Evolutionary conservation across 495 filamentous ascomycete genomes (phyloP).

Genomic region (Elaphomyces granulatus): DNA sequence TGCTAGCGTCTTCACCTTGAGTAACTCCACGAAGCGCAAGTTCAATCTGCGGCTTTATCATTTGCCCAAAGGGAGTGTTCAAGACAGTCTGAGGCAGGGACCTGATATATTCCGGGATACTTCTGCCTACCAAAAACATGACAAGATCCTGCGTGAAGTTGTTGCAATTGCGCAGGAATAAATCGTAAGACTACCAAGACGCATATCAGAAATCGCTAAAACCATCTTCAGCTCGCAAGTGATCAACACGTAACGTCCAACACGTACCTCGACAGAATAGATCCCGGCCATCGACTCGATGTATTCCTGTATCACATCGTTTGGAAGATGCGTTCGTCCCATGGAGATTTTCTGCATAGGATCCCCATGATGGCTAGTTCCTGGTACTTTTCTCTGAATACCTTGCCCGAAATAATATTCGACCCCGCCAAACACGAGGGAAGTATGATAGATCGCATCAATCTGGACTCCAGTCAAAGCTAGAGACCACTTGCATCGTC

Average conservation of each 20-base stretch:
- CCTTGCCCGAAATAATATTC: slow-evolving; percentile 66
- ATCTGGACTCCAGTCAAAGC: slow-evolving; percentile 52
- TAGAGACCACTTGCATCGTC: slow-evolving; percentile 35
- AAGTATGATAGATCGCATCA: slow-evolving; percentile 86
- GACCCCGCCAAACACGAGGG: slow-evolving; percentile 64
- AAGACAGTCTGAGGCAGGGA: slow-evolving; percentile 77
- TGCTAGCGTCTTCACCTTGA: slow-evolving; percentile 15
- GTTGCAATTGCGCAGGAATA: slow-evolving; percentile 91
- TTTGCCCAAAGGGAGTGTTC: slow-evolving; percentile 79
- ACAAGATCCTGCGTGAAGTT: slow-evolving; percentile 93
- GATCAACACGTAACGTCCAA: too few relatives aligned
- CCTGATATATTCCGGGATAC: slow-evolving; percentile 80
- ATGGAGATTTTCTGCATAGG: slow-evolving; percentile 65
- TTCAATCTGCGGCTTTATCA: slow-evolving; percentile 74
- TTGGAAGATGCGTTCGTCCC: slow-evolving; percentile 62
- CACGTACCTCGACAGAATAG: slow-evolving; percentile 64
- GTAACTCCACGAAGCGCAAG: slow-evolving; percentile 55
- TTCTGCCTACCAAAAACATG: slow-evolving; percentile 79
- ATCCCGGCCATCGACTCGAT: slow-evolving; percentile 67
- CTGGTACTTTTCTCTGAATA: slow-evolving; percentile 65
- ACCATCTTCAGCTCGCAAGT: too few relatives aligned
- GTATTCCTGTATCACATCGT: slow-evolving; percentile 80
- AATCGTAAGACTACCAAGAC: slow-evolving; percentile 56
- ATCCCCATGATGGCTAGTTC: slow-evolving; percentile 68
- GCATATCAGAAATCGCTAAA: too few relatives aligned